phyloP scores from a whole-genome alignment of 73 alveolate species.

The Paramecium pentaurelia region DNA sequence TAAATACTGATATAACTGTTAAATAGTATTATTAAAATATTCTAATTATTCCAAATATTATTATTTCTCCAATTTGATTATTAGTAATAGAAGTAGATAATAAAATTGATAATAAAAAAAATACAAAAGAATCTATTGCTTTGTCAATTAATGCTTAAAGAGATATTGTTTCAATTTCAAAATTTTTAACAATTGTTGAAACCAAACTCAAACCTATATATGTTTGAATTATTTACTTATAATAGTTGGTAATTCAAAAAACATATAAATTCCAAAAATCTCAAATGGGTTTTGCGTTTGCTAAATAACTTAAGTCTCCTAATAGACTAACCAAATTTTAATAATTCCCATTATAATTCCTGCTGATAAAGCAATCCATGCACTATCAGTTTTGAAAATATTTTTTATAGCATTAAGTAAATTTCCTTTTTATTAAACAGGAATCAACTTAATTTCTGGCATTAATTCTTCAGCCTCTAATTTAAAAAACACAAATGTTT shows the following conservation, averaged over 20 bases:
- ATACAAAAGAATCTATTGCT: neutral
- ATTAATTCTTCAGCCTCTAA: neutral
- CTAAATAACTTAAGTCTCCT: neutral
- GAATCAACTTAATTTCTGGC: neutral
- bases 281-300: too few species aligned
- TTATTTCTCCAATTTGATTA: neutral
- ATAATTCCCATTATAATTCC: neutral
- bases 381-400: conserved; percentile 16
- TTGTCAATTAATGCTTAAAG: neutral
- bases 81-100: neutral
- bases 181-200: neutral
- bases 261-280: neutral
- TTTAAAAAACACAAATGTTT: neutral
- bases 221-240: neutral
- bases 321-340: neutral
- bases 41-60: neutral
- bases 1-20: neutral
- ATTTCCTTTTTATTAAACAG: neutral
- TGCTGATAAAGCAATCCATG: conserved; percentile 10
- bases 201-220: neutral
- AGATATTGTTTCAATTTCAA: neutral
- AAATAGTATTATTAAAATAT: neutral
- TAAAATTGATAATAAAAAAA: neutral
- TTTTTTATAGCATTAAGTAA: neutral
- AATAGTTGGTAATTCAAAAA: neutral